A percentile compares a stretch with the other conserved stretches of the same genome.
Evolutionary conservation across 805 yeast species (phyloP).

Genomic region (Zygosaccharomyces pseudorouxii): DNA sequence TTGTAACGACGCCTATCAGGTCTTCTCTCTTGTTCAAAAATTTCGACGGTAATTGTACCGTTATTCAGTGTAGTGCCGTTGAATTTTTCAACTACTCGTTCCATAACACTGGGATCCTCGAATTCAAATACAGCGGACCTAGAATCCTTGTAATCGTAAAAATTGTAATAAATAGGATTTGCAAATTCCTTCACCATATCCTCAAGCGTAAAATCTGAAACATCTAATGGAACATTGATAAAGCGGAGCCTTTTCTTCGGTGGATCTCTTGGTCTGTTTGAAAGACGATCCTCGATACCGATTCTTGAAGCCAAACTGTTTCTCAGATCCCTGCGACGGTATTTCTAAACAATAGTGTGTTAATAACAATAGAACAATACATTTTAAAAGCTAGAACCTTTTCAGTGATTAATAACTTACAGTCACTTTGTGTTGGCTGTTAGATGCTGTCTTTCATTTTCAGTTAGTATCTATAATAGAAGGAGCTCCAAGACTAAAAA

Average conservation of each 20-base stretch:
- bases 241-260: conserved; percentile 26
- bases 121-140: conserved; percentile 32
- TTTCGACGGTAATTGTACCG: conserved; percentile 20
- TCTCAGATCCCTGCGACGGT: conserved; percentile 35
- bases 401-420: conserved; percentile 15
- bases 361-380: conserved; percentile 1
- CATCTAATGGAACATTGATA: conserved; percentile 26
- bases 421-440: conserved; percentile 16
- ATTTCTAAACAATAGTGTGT: conserved; percentile 16
- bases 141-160: conserved; percentile 28
- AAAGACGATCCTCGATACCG: conserved; percentile 15
- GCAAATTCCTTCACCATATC: conserved; percentile 32
- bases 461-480: conserved; percentile 8
- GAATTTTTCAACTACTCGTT: conserved; percentile 23
- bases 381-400: background rate
- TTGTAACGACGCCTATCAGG: conserved; percentile 7
- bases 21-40: conserved; percentile 18
- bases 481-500: background rate
- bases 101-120: conserved; percentile 18
- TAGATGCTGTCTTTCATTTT: conserved; percentile 7
- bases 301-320: conserved; percentile 28
- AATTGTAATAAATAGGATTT: conserved; percentile 19
- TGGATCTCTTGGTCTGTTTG: conserved; percentile 6
- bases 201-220: conserved; percentile 30
- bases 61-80: conserved; percentile 24